Evolutionary conservation across 805 yeast genomes (phyloP).

Genomic region (Cyberlindnera maritima): DNA sequence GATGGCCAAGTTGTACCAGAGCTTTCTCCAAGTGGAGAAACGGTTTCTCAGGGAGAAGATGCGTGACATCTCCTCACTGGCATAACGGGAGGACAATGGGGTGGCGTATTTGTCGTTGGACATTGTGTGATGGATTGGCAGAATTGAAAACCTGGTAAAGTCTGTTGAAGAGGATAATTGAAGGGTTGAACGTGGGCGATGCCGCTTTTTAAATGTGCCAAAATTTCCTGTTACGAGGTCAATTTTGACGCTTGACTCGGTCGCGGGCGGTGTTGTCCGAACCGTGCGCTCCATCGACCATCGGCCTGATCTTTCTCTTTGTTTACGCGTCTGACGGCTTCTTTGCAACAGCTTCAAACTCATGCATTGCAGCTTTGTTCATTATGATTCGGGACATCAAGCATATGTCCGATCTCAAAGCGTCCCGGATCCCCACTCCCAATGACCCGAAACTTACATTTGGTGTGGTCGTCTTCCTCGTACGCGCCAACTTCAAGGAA

Average conservation of each 20-base stretch:
- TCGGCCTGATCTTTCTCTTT: too few relatives aligned
- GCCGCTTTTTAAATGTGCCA: not conserved
- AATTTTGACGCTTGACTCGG: slow-evolving; percentile 2
- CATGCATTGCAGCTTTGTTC: too few relatives aligned
- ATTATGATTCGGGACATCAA: slow-evolving; percentile 1
- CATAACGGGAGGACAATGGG: slow-evolving; percentile 95
- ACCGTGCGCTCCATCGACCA: too few relatives aligned
- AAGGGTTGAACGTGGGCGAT: not conserved
- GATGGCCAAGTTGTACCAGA: slow-evolving; percentile 92
- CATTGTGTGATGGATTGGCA: slow-evolving; percentile 11
- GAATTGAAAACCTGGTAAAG: too few relatives aligned
- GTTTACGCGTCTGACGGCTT: too few relatives aligned
- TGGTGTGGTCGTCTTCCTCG: slow-evolving; percentile 1
- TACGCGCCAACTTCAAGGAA: not conserved
- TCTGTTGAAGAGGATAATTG: too few relatives aligned
- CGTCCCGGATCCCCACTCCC: not conserved
- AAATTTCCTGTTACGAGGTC: not conserved
- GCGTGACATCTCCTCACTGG: slow-evolving; percentile 94
- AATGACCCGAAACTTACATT: not conserved
- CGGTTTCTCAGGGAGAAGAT: slow-evolving; percentile 91
- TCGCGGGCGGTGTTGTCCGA: not conserved
- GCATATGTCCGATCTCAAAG: slow-evolving; percentile 1
- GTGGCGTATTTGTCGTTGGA: slow-evolving; percentile 76
- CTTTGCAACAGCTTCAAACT: too few relatives aligned
- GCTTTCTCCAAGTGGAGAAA: slow-evolving; percentile 96